Evolutionary conservation across 1,284 basidiomycete species (phyloP).

Genomic region (Cryptococcus sp.): DNA sequence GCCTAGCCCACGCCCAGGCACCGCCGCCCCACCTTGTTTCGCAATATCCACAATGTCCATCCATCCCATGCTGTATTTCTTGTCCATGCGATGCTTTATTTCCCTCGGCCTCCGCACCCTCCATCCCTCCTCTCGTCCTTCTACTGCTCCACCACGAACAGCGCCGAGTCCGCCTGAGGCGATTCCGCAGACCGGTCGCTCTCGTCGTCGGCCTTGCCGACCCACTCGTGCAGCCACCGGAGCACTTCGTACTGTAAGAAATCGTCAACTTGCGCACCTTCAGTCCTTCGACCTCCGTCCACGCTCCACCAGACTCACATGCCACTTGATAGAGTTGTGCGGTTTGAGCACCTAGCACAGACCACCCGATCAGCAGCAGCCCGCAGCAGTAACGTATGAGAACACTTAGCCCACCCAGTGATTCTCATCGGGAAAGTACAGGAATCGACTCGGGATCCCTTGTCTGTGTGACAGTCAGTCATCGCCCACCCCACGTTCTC

Average conservation of each 20-base stretch:
- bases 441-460: constrained; percentile 71
- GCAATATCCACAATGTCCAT: too few relatives aligned
- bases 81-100: background rate
- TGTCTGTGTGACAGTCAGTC: constrained; percentile 53
- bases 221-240: constrained; percentile 74
- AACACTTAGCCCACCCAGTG: constrained; percentile 76
- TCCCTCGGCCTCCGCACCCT: background rate
- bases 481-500: background rate
- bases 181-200: background rate
- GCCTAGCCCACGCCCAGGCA: too few relatives aligned
- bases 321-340: constrained; percentile 57
- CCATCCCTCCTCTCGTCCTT: too few relatives aligned
- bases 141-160: background rate
- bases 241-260: constrained; percentile 80
- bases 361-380: background rate
- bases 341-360: constrained; percentile 41
- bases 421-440: constrained; percentile 91
- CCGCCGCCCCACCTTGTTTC: too few relatives aligned
- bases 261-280: too few relatives aligned
- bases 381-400: background rate
- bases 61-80: too few relatives aligned
- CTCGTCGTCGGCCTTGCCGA: constrained; percentile 50
- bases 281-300: too few relatives aligned
- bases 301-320: too few relatives aligned
- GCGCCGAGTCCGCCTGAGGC: constrained; percentile 9